Percentiles rank a stretch among this genome's conserved stretches.
These are phyloP conservation scores for Blastosporella zonata DNA, from an alignment of 1,284 basidiomycete species.

Conservation along the genomic window DNA sequence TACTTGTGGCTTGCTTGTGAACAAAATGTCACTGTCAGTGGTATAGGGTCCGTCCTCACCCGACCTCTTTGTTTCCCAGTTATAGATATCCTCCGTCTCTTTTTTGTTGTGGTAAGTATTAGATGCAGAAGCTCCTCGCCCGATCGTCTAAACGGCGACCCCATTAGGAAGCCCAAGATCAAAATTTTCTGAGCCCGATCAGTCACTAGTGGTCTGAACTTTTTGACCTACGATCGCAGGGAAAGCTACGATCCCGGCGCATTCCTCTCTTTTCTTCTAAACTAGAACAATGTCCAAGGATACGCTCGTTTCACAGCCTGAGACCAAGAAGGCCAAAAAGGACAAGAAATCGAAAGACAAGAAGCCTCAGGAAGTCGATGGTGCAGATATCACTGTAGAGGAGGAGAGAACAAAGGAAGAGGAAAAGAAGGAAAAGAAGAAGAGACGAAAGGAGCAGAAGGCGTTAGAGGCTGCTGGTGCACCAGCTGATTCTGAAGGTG, in stretches of 20 bases:
- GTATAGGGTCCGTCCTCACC: background rate
- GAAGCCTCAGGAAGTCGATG: constrained; percentile 10
- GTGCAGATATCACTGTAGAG: constrained; percentile 5
- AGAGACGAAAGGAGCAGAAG: constrained; percentile 24
- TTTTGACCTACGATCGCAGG: background rate
- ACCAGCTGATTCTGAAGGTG: constrained; percentile 17
- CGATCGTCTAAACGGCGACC: constrained; percentile 3
- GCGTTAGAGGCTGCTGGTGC: constrained; percentile 11
- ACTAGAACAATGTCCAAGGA: constrained; percentile 16
- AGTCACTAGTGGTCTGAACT: background rate
- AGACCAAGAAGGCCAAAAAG: constrained; percentile 15
- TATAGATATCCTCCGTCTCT: background rate
- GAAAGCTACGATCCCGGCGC: constrained; percentile 1
- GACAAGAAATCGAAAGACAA: constrained; percentile 19
- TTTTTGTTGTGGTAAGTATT: background rate
- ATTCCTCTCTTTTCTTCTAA: background rate
- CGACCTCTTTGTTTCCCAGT: background rate
- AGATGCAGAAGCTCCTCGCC: background rate
- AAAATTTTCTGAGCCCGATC: constrained; percentile 11
- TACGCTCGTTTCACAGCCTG: background rate
- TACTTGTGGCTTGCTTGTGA: no score
- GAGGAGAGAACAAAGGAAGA: constrained; percentile 12
- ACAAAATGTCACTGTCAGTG: background rate
- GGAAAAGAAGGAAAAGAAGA: constrained; percentile 23
- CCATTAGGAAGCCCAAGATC: constrained; percentile 6